These are phyloP conservation scores for Fusarium phyllophilum DNA, from an alignment of 2,329 filamentous ascomycete genomes.

Conservation along the genomic window DNA sequence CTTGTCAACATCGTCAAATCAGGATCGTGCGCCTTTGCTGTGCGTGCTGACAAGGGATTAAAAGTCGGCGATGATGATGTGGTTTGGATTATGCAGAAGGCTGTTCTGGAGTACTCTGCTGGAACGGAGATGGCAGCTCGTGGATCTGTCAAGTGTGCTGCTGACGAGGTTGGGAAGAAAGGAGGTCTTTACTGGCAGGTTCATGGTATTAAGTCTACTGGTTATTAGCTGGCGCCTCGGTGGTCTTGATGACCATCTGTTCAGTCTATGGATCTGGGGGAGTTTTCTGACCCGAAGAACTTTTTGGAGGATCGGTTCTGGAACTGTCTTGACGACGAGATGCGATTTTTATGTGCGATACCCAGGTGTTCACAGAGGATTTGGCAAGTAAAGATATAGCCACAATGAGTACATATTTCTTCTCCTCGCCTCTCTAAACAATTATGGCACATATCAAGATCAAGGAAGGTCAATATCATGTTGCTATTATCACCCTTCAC, in stretches of 20 bases:
- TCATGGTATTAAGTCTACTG: conserved; percentile 12
- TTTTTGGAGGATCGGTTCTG: conserved; percentile 2
- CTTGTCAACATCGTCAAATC: conserved; percentile 42
- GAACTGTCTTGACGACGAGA: conserved; percentile 22
- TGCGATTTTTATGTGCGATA: conserved; percentile 32
- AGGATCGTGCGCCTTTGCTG: conserved; percentile 42
- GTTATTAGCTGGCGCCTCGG: not conserved
- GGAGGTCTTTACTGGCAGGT: conserved; percentile 34
- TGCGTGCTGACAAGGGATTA: conserved; percentile 36
- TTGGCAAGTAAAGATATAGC: conserved; percentile 10
- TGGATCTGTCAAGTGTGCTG: conserved; percentile 22
- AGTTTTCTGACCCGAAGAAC: not conserved
- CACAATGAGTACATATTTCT: conserved; percentile 7
- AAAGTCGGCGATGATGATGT: conserved; percentile 30
- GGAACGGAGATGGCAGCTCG: conserved; percentile 28
- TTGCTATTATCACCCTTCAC: not conserved
- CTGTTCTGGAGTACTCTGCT: conserved; percentile 29
- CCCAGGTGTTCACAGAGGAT: conserved; percentile 15
- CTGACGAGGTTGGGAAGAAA: conserved; percentile 8
- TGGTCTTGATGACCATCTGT: conserved; percentile 17
- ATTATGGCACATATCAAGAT: not conserved
- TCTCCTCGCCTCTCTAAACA: not conserved
- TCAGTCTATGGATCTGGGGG: not conserved
- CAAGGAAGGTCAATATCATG: not conserved
- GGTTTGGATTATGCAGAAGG: conserved; percentile 26